Base-by-base conservation (phyloP, 306 rosid species). In the Casuarina cunninghamiana region DNA sequence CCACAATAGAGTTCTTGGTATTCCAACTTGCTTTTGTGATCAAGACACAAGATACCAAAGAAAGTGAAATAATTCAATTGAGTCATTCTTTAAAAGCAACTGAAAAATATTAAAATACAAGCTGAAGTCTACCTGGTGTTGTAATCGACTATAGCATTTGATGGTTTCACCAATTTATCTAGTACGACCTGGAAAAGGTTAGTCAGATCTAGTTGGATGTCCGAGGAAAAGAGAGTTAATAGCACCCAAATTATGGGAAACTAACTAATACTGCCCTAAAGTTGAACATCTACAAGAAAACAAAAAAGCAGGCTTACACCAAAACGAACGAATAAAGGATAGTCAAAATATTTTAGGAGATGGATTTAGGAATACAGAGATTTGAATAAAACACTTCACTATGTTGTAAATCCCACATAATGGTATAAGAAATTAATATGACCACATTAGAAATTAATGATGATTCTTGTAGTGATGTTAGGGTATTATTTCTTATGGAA, bases 121-220 rank as follows among this genome's bases (percentile, higher is more conserved):
- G 75, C 54, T 42, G 77, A 32, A 83, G 53, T 45, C 49, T 84
- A 91, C 99, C 99, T 93, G 80, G 99, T 95, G 77, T 93, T 93
- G 86, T 95, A 93, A 80, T 95, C 97, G 68, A 10, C 68, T 48
- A 95, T 95, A 66, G 84, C 81, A 74, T 95, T 95, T 77, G 90
- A 83, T 19, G 99, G 99, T 82, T 91, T 93, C 76, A 95, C 99
- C 91, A 95, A 83, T 76, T 91, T 86, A 89, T 95, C 99, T 53
- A 93, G 88, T 83, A 95, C 62, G 78, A 90, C 91, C 99, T 95
- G 93, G 53, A 78, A 90, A 43, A 58, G 76, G 51, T 35, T 66
- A 76, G 57, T 67, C 5, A 65, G 19, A 57, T 15, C 12, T 66
- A 57, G 72, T 72, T 49, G 58, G 68, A 66, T 26, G 73, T 61